Conservation (phyloP, 306 rosid species). For the Pterocarpus macrocarpus region DNA sequence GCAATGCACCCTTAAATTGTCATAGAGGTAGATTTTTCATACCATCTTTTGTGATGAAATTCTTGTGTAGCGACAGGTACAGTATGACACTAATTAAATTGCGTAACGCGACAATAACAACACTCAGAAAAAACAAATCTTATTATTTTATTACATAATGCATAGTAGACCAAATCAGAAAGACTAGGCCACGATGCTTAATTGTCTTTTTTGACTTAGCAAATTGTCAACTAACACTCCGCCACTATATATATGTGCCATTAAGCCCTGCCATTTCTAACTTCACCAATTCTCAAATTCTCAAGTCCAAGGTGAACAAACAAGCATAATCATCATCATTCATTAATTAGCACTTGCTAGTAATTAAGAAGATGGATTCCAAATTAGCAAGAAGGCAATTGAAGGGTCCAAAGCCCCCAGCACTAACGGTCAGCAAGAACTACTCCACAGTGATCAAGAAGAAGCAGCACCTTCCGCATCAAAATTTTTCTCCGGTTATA, state of each 20-base stretch:
- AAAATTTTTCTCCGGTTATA: neutral
- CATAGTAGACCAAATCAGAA: neutral
- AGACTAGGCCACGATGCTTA: neutral
- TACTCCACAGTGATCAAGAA: slow-evolving; percentile 25
- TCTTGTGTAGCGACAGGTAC: too few relatives aligned
- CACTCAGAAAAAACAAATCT: neutral
- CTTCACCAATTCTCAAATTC: neutral
- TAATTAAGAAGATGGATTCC: slow-evolving; percentile 28
- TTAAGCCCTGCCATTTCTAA: neutral
- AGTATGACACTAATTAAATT: neutral
- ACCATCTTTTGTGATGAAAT: neutral
- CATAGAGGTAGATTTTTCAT: neutral
- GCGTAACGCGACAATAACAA: neutral
- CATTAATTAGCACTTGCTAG: neutral
- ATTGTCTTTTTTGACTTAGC: neutral
- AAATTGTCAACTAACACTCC: neutral
- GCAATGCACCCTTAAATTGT: neutral
- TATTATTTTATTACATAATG: neutral
- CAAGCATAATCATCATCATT: too few relatives aligned
- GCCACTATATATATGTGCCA: neutral
- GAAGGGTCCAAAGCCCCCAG: slow-evolving; percentile 59
- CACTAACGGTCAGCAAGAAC: slow-evolving; percentile 8
- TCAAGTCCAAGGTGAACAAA: neutral
- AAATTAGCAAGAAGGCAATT: neutral
- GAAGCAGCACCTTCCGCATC: neutral